These are phyloP conservation scores for Amauroascus niger DNA, from an alignment of 2,329 filamentous ascomycete genomes.

Conservation along the genomic window DNA sequence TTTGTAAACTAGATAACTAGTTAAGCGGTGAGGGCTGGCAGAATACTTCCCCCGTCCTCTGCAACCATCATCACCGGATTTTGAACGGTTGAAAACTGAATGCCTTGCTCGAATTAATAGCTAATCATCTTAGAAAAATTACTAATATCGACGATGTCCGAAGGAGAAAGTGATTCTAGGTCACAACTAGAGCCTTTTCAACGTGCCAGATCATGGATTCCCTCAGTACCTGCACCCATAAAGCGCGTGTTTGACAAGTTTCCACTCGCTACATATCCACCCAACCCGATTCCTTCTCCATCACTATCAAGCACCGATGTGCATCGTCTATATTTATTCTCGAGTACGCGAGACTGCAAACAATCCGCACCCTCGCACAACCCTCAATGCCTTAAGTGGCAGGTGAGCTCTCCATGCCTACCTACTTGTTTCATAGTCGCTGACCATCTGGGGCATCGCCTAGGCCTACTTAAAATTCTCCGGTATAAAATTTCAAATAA, in stretches of 20 bases:
- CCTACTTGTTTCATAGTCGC: background rate
- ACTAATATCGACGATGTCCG: conserved; percentile 18
- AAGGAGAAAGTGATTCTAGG: conserved; percentile 16
- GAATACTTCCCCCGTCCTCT: conserved; percentile 1
- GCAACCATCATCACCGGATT: background rate
- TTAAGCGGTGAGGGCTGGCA: conserved; percentile 3
- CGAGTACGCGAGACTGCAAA: conserved; percentile 52
- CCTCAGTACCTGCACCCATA: conserved; percentile 56
- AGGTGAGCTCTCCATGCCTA: conserved; percentile 49
- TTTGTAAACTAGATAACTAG: background rate
- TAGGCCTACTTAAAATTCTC: conserved; percentile 77
- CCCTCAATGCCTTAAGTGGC: conserved; percentile 90
- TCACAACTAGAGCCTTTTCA: conserved; percentile 10
- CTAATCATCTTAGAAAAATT: background rate
- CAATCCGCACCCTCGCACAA: conserved; percentile 68
- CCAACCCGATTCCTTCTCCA: conserved; percentile 63
- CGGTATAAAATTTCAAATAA: conserved; percentile 55
- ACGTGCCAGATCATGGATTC: conserved; percentile 25
- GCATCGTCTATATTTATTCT: conserved; percentile 68
- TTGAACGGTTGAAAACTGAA: background rate
- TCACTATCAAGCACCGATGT: conserved; percentile 40
- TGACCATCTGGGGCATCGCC: background rate
- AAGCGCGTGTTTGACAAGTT: conserved; percentile 76
- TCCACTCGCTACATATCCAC: conserved; percentile 64
- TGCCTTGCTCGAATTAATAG: background rate